A percentile compares a stretch with the other conserved stretches of the same genome.
Evolutionary conservation across 306 rosid species (phyloP).

Genomic region (barrel medic (Medicago truncatula)): DNA sequence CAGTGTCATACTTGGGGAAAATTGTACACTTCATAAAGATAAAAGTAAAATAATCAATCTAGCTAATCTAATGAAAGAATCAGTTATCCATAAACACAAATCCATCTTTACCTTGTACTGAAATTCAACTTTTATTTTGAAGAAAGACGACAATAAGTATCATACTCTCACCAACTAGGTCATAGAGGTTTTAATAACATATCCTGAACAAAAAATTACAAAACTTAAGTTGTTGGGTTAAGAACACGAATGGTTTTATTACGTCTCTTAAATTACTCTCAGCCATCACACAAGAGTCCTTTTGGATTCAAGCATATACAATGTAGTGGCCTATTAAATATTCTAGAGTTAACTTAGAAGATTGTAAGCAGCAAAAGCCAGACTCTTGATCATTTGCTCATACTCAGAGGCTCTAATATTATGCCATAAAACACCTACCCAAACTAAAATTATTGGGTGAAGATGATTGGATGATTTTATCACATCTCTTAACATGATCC

Average conservation of each 20-base stretch:
- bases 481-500: not conserved
- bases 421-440: not conserved
- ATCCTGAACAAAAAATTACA: conserved; percentile 2
- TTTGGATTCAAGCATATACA: not conserved
- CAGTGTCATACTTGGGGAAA: conserved; percentile 10
- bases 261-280: not conserved
- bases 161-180: not conserved
- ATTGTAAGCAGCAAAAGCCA: not conserved
- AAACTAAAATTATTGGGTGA: conserved; percentile 8
- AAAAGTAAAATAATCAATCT: not conserved
- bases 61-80: conserved; percentile 19
- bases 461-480: not conserved
- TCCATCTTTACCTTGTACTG: not conserved
- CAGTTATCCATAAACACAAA: conserved; percentile 3
- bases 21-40: conserved; percentile 23
- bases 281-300: not conserved
- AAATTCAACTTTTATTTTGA: conserved; percentile 7
- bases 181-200: not conserved
- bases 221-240: not conserved
- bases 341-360: not conserved
- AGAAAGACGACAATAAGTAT: not conserved
- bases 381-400: not conserved
- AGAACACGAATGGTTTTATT: not conserved
- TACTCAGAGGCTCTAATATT: not conserved
- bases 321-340: not conserved